Base-by-base conservation (phyloP, 2,329 filamentous ascomycete genomes). In the Exophiala alcalophila region DNA sequence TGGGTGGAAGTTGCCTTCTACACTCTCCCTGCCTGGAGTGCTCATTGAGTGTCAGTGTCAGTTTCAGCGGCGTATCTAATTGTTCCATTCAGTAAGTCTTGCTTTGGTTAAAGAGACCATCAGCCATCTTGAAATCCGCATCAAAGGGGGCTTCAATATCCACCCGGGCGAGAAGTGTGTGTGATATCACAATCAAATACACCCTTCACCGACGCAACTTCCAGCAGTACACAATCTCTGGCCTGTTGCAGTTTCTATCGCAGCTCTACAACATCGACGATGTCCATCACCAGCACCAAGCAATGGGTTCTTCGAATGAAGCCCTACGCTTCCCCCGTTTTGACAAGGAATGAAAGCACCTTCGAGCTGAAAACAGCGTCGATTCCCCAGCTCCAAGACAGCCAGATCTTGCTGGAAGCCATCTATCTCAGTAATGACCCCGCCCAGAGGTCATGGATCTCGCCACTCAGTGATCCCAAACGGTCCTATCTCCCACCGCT, bases 381-480 rank as follows among this genome's bases (percentile, higher is more conserved):
- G 10, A 36, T 51, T 14, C 44, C 36, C 8, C 7, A 12, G 2
- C 61, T 65, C 8, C 55, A 61, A 21, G 44, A 64, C 5, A 58
- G 64, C 38, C 61, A 74, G 57, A 57, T 72, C 44, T 65, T 76
- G 18, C 44, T 74, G 40, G 69, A 74, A 58, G 58, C 61, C 3
- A 52, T 67, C 15, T 72, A 66, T 55, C 54, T 76, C 37, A 73
- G 70, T 48, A 76, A 75, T 47, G 73, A 76, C 57, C 72, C 73
- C 2, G 73, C 71, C 5, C 71, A 75, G 55, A 66, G 73, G 42
- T 64, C 63, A 37, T 76, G 72, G 72, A 74, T 76, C 47, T 61
- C 19, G 64, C 21, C 36, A 15, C 6, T 9, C 11, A 61, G 68
- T 45, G 37, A 46, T 11, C 40, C 31, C 7, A 64, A 65, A 15